Evolutionary conservation across 345 rosid genomes (phyloP).

Genomic region (Populus euphratica): DNA sequence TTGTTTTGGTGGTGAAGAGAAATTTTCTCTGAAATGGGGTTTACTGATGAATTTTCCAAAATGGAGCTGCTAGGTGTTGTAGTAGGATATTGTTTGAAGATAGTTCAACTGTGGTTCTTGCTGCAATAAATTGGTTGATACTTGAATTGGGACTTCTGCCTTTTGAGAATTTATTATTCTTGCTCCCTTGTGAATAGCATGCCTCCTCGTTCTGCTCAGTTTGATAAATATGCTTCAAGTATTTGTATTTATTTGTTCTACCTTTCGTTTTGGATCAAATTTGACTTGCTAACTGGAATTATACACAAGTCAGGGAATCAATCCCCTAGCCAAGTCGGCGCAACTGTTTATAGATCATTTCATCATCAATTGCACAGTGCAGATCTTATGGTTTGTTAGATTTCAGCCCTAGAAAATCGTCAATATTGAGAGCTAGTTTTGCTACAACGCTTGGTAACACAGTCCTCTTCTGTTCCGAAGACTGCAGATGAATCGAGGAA

Average conservation of each 20-base stretch:
- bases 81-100: background rate
- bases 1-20: background rate
- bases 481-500: background rate
- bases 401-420: background rate
- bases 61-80: conserved; percentile 6
- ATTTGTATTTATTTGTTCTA: background rate
- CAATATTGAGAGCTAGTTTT: background rate
- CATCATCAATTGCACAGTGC: background rate
- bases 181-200: conserved; percentile 1
- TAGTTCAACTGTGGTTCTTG: background rate
- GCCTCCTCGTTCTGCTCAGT: background rate
- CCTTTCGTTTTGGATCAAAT: background rate
- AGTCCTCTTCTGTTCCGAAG: background rate
- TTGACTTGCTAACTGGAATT: background rate
- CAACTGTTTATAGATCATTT: background rate
- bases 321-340: too few species aligned
- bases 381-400: background rate
- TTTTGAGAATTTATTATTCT: background rate
- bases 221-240: background rate
- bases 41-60: background rate
- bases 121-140: conserved; percentile 10
- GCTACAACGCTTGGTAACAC: background rate
- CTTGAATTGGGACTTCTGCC: background rate
- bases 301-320: background rate
- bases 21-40: background rate